Base-by-base conservation (phyloP, 192 early-diverging fungal genomes). In the Backusella tarrabulga region DNA sequence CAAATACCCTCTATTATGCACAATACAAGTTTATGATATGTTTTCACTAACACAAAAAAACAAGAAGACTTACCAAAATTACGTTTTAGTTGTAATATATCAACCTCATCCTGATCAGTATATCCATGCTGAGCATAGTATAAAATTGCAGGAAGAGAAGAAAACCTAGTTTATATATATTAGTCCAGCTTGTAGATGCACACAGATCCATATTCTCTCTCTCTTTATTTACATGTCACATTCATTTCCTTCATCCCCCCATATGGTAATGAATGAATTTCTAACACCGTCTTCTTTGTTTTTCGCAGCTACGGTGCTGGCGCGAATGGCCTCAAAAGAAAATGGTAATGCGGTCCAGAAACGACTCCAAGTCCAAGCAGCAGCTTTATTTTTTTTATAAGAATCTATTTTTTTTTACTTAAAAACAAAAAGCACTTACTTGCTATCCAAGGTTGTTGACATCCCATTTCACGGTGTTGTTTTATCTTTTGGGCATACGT, bases 241-340 rank as follows among this genome's bases (percentile, higher is more conserved):
- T 83, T 96, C 95, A 82, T 96, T 95, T 46, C 94, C 95, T 74
- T 96, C 95, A 79, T 96, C 95, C 26, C 95, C 95, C 95, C 95
- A 96, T 17, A 92, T 89, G 1, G 94, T 96, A 54, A 95, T 91
- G 86, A 96, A 94, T 26, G 90, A 87, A 78, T 95, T 93, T 29
- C 83, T 74, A 29, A 95, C 92, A 15, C 88, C 85, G 41, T 83
- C 80, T 12, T 77, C 76, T 0, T 81, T 82, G 19, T 79, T 78
- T 76, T 93, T 96, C 23, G 91, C 87, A 19, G 94, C 92, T 19
- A 85, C 76, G 44, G 93, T 84, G 42, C 91, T 91, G 34, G 95
- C 95, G 41, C 90, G 87, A 23, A 91, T 90, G 0, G 94, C 86
- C 34, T 93, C 91, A 76, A 95, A 90, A 0, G 94, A 90, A 73